These are phyloP conservation scores for Stephania cephalantha DNA, from an alignment of 164 flowering plant species.

Conservation along the genomic window DNA sequence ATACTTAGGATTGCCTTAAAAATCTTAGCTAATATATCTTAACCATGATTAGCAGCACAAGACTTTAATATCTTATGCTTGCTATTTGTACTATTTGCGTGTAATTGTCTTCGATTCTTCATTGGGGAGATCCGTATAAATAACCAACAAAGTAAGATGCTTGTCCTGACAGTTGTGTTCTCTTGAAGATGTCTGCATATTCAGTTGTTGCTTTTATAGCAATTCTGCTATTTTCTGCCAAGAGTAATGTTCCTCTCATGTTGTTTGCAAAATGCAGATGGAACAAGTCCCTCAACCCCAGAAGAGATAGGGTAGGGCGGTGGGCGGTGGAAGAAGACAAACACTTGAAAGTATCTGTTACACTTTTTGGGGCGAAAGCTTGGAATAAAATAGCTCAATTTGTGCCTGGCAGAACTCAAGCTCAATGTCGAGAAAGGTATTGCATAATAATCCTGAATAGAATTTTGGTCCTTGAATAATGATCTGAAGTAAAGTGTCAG, in stretches of 20 bases:
- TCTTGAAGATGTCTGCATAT: neutral
- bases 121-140: too few relatives aligned
- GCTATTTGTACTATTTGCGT: too few relatives aligned
- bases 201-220: neutral
- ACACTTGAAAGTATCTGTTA: slow-evolving; percentile 69
- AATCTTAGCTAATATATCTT: too few relatives aligned
- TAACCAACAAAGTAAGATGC: too few relatives aligned
- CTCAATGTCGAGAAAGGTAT: slow-evolving; percentile 94
- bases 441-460: neutral
- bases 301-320: slow-evolving; percentile 53
- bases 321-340: slow-evolving; percentile 82
- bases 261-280: slow-evolving; percentile 45
- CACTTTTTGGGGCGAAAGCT: slow-evolving; percentile 65
- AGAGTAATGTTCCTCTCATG: neutral
- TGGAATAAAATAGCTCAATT: slow-evolving; percentile 74
- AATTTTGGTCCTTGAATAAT: too few relatives aligned
- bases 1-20: too few relatives aligned
- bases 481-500: too few relatives aligned
- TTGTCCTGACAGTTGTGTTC: too few relatives aligned
- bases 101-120: too few relatives aligned
- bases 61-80: too few relatives aligned
- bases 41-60: too few relatives aligned
- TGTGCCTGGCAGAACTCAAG: slow-evolving; percentile 83
- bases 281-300: slow-evolving; percentile 73
- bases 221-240: neutral